Evolutionary conservation across 2,329 filamentous ascomycete species (phyloP).

Genomic region (Aulographum hederae): DNA sequence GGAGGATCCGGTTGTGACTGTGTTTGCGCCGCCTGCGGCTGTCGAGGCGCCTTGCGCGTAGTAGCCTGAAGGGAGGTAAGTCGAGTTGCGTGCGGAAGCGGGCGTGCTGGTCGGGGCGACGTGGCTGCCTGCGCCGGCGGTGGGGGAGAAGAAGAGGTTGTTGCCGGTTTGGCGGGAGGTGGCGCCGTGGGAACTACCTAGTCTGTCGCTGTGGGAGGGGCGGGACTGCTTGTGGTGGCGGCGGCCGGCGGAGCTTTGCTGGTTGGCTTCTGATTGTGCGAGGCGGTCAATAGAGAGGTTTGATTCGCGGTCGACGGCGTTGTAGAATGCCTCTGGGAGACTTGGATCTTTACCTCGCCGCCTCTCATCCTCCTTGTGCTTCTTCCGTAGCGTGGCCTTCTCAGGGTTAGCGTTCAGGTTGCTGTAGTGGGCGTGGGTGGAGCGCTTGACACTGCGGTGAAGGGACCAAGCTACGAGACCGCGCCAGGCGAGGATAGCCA

Average conservation of each 20-base stretch:
- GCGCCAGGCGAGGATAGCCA: conserved; percentile 76
- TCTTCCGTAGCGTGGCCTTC: conserved; percentile 1
- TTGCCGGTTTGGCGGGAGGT: conserved; percentile 29
- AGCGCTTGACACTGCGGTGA: conserved; percentile 75
- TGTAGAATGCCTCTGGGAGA: conserved; percentile 16
- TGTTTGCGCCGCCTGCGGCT: conserved; percentile 20
- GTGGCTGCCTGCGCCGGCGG: conserved; percentile 43
- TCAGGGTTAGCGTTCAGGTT: conserved; percentile 37
- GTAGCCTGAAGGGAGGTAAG: conserved; percentile 80
- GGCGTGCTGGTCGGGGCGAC: conserved; percentile 8
- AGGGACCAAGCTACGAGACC: conserved; percentile 75
- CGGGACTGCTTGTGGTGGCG: conserved; percentile 12
- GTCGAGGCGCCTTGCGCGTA: conserved; percentile 49
- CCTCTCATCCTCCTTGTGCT: conserved; percentile 1
- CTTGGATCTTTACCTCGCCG: conserved; percentile 4
- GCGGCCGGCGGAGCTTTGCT: conserved; percentile 13
- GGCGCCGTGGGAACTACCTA: conserved; percentile 6
- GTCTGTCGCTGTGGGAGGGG: conserved; percentile 4
- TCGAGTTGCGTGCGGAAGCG: conserved; percentile 38
- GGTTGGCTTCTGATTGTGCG: conserved; percentile 7
- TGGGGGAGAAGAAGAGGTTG: conserved; percentile 89
- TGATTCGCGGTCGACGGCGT: not conserved
- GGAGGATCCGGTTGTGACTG: conserved; percentile 24
- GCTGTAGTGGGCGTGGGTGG: conserved; percentile 56
- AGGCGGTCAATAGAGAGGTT: conserved; percentile 1